phyloP scores from a whole-genome alignment of 495 filamentous ascomycete genomes.

The Aspergillus haitiensis region DNA sequence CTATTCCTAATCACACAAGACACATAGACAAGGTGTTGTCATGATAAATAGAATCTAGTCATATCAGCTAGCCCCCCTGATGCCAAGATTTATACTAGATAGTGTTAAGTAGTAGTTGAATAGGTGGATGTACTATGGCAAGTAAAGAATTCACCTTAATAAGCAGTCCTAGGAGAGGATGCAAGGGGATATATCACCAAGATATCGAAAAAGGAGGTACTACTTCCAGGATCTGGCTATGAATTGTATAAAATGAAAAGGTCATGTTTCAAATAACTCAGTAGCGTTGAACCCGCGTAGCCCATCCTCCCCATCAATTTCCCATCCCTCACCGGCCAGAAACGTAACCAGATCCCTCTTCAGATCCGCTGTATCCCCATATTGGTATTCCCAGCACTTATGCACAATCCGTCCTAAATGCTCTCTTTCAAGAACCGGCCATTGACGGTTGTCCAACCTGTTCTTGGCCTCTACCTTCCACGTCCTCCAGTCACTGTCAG shows the following conservation, averaged over 20 bases:
- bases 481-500: neutral
- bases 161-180: too few species aligned
- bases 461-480: slow-evolving; percentile 3
- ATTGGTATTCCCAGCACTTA: slow-evolving; percentile 3
- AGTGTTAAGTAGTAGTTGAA: too few species aligned
- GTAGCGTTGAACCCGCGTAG: neutral
- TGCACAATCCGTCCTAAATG: neutral
- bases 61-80: too few species aligned
- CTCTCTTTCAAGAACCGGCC: slow-evolving; percentile 1
- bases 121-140: too few species aligned
- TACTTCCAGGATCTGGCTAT: neutral
- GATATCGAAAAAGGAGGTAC: too few species aligned
- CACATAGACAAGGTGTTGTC: too few species aligned
- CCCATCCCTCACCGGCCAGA: neutral
- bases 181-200: too few species aligned
- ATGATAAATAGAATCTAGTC: too few species aligned
- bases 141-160: too few species aligned
- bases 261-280: slow-evolving; percentile 1
- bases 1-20: too few species aligned
- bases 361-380: neutral
- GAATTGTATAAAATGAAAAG: neutral
- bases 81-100: too few species aligned
- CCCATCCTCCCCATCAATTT: neutral
- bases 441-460: neutral
- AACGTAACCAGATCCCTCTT: neutral